Conservation (phyloP, 139 green algal species). For the Haematococcus sp. region DNA sequence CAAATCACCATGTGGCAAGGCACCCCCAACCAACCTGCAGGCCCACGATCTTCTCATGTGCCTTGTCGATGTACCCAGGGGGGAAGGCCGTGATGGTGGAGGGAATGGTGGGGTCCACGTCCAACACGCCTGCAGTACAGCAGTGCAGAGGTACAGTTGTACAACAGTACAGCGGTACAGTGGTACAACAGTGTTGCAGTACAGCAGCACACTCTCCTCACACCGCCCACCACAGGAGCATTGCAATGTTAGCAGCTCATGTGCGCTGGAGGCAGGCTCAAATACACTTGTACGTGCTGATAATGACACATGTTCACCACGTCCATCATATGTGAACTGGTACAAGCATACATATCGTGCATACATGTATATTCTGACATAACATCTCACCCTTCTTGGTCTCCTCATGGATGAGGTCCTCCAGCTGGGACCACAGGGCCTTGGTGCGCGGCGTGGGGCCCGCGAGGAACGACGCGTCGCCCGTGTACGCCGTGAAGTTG, state of each 20-base stretch:
- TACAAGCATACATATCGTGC: no score
- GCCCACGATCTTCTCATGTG: constrained; percentile 56
- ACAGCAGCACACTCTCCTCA: neutral
- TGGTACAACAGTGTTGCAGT: no score
- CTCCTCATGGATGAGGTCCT: constrained; percentile 48
- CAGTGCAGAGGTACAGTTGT: no score
- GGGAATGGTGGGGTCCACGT: constrained; percentile 54
- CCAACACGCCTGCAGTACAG: constrained; percentile 46
- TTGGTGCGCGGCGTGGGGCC: constrained; percentile 45
- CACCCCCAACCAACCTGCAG: no score
- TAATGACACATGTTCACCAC: no score
- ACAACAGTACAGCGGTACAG: no score
- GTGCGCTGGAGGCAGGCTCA: no score
- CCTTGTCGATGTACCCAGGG: constrained; percentile 67
- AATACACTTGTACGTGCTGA: no score
- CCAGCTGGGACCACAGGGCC: constrained; percentile 45
- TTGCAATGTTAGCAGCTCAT: neutral
- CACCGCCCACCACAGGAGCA: neutral
- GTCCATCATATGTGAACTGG: no score
- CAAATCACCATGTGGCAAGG: no score
- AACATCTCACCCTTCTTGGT: constrained; percentile 19
- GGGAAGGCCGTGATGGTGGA: constrained; percentile 60
- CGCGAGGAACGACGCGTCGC: constrained; percentile 55
- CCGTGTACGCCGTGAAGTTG: constrained; percentile 54
- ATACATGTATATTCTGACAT: no score